These are phyloP conservation scores for Tarenaya hassleriana DNA, from an alignment of 345 rosid genomes.

Conservation along the genomic window DNA sequence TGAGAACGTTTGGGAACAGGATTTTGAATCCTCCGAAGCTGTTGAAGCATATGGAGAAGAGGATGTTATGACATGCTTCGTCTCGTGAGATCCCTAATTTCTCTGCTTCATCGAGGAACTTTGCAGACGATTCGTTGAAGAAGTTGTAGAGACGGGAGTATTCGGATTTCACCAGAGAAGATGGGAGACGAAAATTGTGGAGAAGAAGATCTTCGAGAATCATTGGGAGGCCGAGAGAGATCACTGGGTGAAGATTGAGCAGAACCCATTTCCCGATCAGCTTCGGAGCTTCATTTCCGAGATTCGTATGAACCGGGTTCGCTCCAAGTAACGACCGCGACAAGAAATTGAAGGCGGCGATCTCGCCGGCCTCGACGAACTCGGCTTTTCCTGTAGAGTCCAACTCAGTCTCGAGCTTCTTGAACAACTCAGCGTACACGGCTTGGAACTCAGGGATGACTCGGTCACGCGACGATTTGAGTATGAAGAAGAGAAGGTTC, in stretches of 20 bases:
- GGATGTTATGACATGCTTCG: constrained; percentile 74
- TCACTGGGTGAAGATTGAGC: constrained; percentile 52
- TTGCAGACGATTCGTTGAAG: constrained; percentile 26
- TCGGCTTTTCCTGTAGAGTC: constrained; percentile 52
- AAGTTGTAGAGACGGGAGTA: constrained; percentile 73
- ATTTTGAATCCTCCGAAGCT: constrained; percentile 75
- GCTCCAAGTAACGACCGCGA: constrained; percentile 42
- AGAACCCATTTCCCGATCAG: constrained; percentile 60
- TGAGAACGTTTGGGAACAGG: constrained; percentile 55
- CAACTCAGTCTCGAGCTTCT: constrained; percentile 45
- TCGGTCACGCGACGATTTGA: constrained; percentile 40
- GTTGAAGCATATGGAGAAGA: constrained; percentile 85
- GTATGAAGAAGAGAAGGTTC: constrained; percentile 48
- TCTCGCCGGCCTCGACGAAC: constrained; percentile 42
- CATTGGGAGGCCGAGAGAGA: constrained; percentile 57
- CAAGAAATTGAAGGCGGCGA: constrained; percentile 71
- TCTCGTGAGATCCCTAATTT: constrained; percentile 59
- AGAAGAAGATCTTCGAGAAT: constrained; percentile 44
- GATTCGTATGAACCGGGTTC: constrained; percentile 49
- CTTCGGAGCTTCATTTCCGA: constrained; percentile 56
- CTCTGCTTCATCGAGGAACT: constrained; percentile 69
- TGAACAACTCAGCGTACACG: constrained; percentile 37
- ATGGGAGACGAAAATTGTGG: constrained; percentile 58
- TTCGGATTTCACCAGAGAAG: constrained; percentile 50
- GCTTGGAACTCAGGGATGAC: constrained; percentile 55